These are phyloP conservation scores for Ceratocystis alfenasii DNA, from an alignment of 2,329 filamentous ascomycete genomes.

Conservation along the genomic window DNA sequence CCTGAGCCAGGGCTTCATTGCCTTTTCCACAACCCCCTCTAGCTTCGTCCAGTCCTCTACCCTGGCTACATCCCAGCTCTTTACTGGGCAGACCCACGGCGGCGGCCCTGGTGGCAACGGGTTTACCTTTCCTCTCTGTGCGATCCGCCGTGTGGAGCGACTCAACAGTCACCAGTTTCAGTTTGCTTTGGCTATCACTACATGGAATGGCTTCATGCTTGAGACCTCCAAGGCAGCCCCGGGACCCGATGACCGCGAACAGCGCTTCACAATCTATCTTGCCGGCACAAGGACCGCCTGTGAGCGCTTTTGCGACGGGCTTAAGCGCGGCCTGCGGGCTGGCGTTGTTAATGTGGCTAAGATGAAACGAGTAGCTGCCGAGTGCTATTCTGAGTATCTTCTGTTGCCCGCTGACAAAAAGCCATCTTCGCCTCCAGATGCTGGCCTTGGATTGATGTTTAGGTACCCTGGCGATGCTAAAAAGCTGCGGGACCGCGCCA, in stretches of 20 bases:
- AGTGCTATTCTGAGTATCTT: constrained; percentile 86
- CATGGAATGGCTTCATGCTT: constrained; percentile 68
- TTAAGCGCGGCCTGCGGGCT: constrained; percentile 79
- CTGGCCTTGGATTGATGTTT: constrained; percentile 82
- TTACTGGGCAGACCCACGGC: constrained; percentile 86
- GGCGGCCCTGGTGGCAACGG: constrained; percentile 89
- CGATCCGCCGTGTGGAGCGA: constrained; percentile 81
- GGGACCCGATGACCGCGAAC: constrained; percentile 39
- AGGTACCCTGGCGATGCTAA: constrained; percentile 89
- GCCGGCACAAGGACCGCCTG: constrained; percentile 79
- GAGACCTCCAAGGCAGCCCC: constrained; percentile 38
- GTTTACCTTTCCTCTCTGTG: constrained; percentile 85
- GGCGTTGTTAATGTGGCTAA: constrained; percentile 80
- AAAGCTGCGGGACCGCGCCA: constrained; percentile 86
- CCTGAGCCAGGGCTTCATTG: constrained; percentile 85
- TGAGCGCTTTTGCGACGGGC: constrained; percentile 88
- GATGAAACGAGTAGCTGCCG: constrained; percentile 63
- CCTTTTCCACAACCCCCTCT: constrained; percentile 86
- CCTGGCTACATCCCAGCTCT: constrained; percentile 65
- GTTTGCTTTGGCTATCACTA: constrained; percentile 89
- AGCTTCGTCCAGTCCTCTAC: constrained; percentile 76
- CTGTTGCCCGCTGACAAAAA: constrained; percentile 48
- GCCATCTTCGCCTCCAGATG: constrained; percentile 52
- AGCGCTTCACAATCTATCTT: constrained; percentile 84
- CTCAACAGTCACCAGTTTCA: constrained; percentile 83